phyloP scores from a whole-genome alignment of 108 stramenopile species.

The Cyclotella cryptica region DNA sequence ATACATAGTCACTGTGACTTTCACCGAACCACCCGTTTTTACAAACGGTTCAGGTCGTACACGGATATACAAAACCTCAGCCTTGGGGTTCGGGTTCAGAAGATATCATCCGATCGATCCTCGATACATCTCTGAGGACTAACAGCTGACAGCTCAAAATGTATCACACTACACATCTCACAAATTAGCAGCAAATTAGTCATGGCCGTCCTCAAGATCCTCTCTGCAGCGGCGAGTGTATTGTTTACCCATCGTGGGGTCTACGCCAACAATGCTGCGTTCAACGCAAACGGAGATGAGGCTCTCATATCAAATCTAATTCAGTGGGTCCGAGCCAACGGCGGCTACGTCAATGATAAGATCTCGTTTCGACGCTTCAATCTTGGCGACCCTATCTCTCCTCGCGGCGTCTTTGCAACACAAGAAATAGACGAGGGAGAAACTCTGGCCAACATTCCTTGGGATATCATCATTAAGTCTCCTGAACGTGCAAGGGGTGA shows the following conservation, averaged over 20 bases:
- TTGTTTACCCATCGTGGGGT: neutral
- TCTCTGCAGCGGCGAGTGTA: neutral
- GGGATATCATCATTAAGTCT: constrained; percentile 43
- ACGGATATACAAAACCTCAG: too few relatives aligned
- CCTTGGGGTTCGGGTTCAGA: too few relatives aligned
- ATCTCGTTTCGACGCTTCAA: constrained; percentile 27
- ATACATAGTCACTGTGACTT: too few relatives aligned
- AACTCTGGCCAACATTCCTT: constrained; percentile 45
- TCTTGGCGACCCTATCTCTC: constrained; percentile 32
- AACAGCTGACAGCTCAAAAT: too few relatives aligned
- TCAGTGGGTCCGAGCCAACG: constrained; percentile 16
- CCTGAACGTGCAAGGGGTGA: neutral
- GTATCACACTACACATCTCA: too few relatives aligned
- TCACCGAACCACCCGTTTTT: too few relatives aligned
- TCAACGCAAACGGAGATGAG: neutral
- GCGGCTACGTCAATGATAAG: constrained; percentile 34
- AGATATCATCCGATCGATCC: too few relatives aligned
- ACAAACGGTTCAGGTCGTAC: too few relatives aligned
- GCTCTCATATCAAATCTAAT: constrained; percentile 1
- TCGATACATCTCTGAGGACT: too few relatives aligned
- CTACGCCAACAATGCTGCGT: neutral
- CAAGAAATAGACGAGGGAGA: constrained; percentile 47
- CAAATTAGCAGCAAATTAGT: too few relatives aligned
- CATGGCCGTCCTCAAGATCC: neutral
- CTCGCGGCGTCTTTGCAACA: constrained; percentile 57